Base-by-base conservation (phyloP, 176 grass and related monocot species). In the Cymbopogon citratus region DNA sequence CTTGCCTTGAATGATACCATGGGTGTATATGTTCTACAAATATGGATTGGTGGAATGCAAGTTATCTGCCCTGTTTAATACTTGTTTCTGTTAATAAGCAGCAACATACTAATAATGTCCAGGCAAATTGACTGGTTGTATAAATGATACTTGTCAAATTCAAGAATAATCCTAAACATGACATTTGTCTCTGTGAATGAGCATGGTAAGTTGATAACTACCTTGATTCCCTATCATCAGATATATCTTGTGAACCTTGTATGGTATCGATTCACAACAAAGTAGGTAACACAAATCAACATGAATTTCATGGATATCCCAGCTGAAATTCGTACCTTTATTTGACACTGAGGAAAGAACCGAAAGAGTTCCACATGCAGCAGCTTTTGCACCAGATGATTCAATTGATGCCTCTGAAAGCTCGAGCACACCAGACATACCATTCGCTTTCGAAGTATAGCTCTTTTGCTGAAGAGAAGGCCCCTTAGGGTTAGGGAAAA, bases 381-480 rank as follows among this genome's bases (percentile, higher is more conserved):
- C 91, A 94, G 95, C 88, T 91, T 98, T 98, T 80, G 95, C 95
- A 84, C 95, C 95, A 86, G 88, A 89, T 80, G 86, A 91, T 89
- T 93, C 92, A 67, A 91, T 10, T 36, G 88, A 89, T 83, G 95
- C 92, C 65, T 93, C 73, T 85, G 90, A 87, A 85, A 98, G 88
- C 67, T 95, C 34, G 7, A 98, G 72, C 56, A 85, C 85, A 85
- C 75, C 40, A 46, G 74, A 69, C 81, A 41, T 80, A 33, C 63
- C 67, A 80, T 65, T 75, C 23, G 10, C 41, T 36, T 62, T 63
- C 38, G 43, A 88, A 83, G 81, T 40, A 36, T 87, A 81, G 28
- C 7, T 80, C 76, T 85, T 89, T 63, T 31, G 80, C 88, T 92
- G 85, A 59, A 82, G 24, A 74, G 25, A 80, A 76, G 40, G 1